Percentiles rank a stretch among this genome's conserved stretches.
These are phyloP conservation scores for Boletellus sp. DNA, from an alignment of 768 basidiomycete genomes.

Conservation along the genomic window DNA sequence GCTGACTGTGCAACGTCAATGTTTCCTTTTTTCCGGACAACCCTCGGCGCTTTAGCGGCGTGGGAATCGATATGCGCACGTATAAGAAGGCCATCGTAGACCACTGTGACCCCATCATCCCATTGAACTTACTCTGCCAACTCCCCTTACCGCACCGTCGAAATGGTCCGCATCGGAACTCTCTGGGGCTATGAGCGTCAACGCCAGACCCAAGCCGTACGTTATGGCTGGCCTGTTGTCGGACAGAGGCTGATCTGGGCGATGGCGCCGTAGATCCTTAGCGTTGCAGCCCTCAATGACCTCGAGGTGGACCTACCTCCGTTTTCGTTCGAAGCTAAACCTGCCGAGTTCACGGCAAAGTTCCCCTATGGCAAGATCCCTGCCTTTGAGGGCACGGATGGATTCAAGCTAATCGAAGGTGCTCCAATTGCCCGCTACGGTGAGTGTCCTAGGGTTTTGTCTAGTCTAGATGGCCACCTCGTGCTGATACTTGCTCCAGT, in stretches of 20 bases:
- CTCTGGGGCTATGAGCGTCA: slow-evolving; percentile 13
- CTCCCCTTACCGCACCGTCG: neutral
- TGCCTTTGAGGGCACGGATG: slow-evolving; percentile 16
- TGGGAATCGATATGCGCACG: too few relatives aligned
- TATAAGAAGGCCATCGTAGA: too few relatives aligned
- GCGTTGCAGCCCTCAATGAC: slow-evolving; percentile 10
- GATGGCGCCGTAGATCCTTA: neutral
- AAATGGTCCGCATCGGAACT: slow-evolving; percentile 19
- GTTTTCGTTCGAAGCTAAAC: slow-evolving; percentile 9
- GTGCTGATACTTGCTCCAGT: neutral
- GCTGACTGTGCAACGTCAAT: too few relatives aligned
- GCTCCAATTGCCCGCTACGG: slow-evolving; percentile 17
- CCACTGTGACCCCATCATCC: neutral
- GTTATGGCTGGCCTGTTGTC: neutral
- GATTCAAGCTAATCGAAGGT: slow-evolving; percentile 17
- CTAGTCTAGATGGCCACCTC: neutral
- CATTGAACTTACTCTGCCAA: neutral
- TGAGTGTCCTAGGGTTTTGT: slow-evolving; percentile 1
- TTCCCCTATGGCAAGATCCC: slow-evolving; percentile 21
- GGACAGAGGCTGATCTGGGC: neutral
- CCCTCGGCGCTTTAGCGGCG: too few relatives aligned
- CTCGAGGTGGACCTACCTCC: slow-evolving; percentile 9
- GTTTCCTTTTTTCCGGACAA: too few relatives aligned
- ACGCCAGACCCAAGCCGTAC: slow-evolving; percentile 15
- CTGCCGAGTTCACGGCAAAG: slow-evolving; percentile 8